Percentiles rank a stretch among this genome's conserved stretches.
These are phyloP conservation scores for Hondaea fermentalgiana DNA, from an alignment of 108 stramenopile species.

Conservation along the genomic window DNA sequence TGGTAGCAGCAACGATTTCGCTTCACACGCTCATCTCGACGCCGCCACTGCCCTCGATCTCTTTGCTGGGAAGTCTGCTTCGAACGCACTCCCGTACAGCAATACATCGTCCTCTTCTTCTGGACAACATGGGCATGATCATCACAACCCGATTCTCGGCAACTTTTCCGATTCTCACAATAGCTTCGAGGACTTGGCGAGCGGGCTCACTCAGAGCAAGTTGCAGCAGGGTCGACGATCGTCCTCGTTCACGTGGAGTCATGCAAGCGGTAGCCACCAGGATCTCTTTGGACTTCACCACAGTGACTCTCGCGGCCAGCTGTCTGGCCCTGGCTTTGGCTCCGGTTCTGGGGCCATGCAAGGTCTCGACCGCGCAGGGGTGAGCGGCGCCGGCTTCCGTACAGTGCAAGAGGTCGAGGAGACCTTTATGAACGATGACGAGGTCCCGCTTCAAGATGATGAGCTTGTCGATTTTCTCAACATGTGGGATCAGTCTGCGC, in stretches of 20 bases:
- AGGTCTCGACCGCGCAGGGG: neutral
- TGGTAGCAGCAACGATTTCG: neutral
- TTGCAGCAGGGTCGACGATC: neutral
- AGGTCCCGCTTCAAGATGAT: neutral
- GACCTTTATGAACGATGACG: neutral
- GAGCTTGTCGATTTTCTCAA: neutral
- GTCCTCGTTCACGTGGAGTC: neutral
- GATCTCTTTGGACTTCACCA: neutral
- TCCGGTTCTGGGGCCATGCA: neutral
- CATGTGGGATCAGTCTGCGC: conserved; percentile 11
- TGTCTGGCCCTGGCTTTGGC: neutral
- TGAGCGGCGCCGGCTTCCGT: neutral
- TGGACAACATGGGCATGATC: neutral
- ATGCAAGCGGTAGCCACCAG: neutral
- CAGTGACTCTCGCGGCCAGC: neutral
- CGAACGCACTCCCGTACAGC: neutral
- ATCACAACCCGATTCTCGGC: neutral
- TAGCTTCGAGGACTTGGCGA: neutral
- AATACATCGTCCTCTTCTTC: neutral
- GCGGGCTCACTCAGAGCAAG: neutral
- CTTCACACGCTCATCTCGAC: neutral
- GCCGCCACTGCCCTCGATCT: neutral
- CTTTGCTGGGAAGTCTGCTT: neutral
- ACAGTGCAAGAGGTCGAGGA: neutral
- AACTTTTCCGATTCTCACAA: neutral